phyloP scores from a whole-genome alignment of 306 rosid genomes.

The Citrullus amarus region DNA sequence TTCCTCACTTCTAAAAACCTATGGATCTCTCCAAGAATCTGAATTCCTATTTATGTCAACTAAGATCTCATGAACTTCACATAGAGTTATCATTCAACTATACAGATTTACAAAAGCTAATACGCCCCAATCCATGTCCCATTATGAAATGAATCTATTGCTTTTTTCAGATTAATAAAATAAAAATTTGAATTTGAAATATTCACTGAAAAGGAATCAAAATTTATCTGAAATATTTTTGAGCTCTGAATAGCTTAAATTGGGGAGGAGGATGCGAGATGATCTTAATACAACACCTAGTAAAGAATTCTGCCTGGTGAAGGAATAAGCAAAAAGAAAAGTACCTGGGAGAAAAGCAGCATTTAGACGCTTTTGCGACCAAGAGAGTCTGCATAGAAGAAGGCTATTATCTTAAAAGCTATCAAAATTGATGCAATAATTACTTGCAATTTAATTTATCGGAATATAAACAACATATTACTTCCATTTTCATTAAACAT shows the following conservation, averaged over 20 bases:
- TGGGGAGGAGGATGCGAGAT: not conserved
- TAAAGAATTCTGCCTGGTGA: not conserved
- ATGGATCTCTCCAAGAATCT: too few relatives aligned
- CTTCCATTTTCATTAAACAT: not conserved
- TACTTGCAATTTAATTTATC: not conserved
- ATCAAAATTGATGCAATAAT: not conserved
- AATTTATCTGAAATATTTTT: not conserved
- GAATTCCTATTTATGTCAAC: too few relatives aligned
- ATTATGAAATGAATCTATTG: too few relatives aligned
- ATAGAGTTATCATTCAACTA: too few relatives aligned
- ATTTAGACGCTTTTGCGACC: constrained; percentile 43
- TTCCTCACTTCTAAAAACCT: too few relatives aligned
- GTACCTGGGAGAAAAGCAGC: constrained; percentile 44
- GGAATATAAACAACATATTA: not conserved
- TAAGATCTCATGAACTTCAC: too few relatives aligned
- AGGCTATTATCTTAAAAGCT: not conserved
- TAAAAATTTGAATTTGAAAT: not conserved
- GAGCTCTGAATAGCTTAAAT: not conserved
- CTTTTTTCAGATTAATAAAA: not conserved
- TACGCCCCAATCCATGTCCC: too few relatives aligned
- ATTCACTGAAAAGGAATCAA: not conserved
- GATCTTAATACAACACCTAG: not conserved
- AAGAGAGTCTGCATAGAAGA: constrained; percentile 31
- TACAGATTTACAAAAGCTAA: too few relatives aligned
- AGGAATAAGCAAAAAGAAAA: not conserved